Conservation (phyloP, 1,284 basidiomycete species). For the Mycosarcoma mackinlayi region DNA sequence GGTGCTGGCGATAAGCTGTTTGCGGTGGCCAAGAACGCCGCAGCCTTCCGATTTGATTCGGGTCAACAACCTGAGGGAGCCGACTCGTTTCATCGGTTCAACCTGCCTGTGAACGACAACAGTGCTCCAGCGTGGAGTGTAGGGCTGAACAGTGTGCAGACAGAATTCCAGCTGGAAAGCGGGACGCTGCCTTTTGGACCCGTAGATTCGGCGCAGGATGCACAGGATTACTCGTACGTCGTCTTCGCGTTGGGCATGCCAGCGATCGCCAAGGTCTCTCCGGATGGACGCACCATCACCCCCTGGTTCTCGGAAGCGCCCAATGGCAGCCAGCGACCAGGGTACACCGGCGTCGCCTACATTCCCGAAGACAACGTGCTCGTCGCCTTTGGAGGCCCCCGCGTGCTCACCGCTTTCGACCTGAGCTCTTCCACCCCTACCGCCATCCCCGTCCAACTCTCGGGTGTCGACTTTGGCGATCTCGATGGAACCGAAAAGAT, state of each 20-base stretch:
- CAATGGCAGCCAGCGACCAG: conserved; percentile 61
- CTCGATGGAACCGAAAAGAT: conserved; percentile 61
- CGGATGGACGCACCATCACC: conserved; percentile 47
- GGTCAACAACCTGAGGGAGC: conserved; percentile 53
- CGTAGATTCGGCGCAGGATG: conserved; percentile 62
- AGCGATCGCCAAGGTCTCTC: conserved; percentile 61
- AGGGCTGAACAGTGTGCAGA: conserved; percentile 54
- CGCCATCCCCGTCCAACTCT: conserved; percentile 46
- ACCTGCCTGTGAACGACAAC: conserved; percentile 50
- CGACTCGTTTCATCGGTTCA: conserved; percentile 62
- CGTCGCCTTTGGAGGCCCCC: conserved; percentile 63
- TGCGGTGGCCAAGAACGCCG: conserved; percentile 61
- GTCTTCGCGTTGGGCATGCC: conserved; percentile 64
- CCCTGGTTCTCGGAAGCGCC: conserved; percentile 53
- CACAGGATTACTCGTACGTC: conserved; percentile 63
- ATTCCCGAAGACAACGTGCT: conserved; percentile 52
- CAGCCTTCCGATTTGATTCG: conserved; percentile 57
- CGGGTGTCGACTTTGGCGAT: conserved; percentile 51
- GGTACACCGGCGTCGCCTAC: conserved; percentile 62
- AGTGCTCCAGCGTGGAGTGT: conserved; percentile 56
- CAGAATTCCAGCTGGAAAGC: conserved; percentile 35
- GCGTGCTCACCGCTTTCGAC: conserved; percentile 59
- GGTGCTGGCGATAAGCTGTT: conserved; percentile 54
- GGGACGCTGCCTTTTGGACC: conserved; percentile 63
- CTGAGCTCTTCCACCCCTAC: conserved; percentile 36